Percentiles rank a stretch among this genome's conserved stretches.
Conservation (phyloP, 768 basidiomycete genomes). For the Sarcodon aspratus region DNA sequence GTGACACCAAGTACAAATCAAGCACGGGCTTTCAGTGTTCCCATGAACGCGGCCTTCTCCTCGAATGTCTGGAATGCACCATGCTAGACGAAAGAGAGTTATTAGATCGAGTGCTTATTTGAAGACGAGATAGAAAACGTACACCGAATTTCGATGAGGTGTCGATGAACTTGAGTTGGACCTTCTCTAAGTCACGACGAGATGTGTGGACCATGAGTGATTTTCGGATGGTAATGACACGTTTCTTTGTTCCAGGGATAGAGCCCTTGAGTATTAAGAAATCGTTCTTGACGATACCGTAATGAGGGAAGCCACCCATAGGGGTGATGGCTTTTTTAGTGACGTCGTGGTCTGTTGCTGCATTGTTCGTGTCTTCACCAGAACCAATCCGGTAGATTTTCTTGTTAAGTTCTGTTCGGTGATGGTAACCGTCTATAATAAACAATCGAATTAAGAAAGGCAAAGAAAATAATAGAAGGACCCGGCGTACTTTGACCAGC, state of each 20-base stretch:
- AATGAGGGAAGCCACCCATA: slow-evolving; percentile 98
- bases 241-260: slow-evolving; percentile 94
- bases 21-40: slow-evolving; percentile 78
- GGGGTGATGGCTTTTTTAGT: slow-evolving; percentile 93
- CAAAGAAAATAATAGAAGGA: background rate
- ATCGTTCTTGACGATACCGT: slow-evolving; percentile 98
- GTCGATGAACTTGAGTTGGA: slow-evolving; percentile 97
- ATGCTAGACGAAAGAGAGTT: slow-evolving; percentile 38
- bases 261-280: slow-evolving; percentile 96
- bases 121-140: slow-evolving; percentile 24
- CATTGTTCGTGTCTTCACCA: slow-evolving; percentile 68
- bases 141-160: slow-evolving; percentile 96
- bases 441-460: background rate
- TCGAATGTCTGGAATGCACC: slow-evolving; percentile 95
- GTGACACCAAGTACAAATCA: slow-evolving; percentile 32
- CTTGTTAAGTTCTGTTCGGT: slow-evolving; percentile 97
- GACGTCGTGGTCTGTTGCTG: slow-evolving; percentile 89
- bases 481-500: slow-evolving; percentile 90
- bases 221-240: slow-evolving; percentile 95
- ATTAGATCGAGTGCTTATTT: background rate
- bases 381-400: slow-evolving; percentile 94
- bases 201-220: slow-evolving; percentile 95
- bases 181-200: slow-evolving; percentile 94
- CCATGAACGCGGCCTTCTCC: slow-evolving; percentile 93
- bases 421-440: slow-evolving; percentile 77